Evolutionary conservation across 2,329 filamentous ascomycete genomes (phyloP).

Genomic region (Ophiostoma piceae): DNA sequence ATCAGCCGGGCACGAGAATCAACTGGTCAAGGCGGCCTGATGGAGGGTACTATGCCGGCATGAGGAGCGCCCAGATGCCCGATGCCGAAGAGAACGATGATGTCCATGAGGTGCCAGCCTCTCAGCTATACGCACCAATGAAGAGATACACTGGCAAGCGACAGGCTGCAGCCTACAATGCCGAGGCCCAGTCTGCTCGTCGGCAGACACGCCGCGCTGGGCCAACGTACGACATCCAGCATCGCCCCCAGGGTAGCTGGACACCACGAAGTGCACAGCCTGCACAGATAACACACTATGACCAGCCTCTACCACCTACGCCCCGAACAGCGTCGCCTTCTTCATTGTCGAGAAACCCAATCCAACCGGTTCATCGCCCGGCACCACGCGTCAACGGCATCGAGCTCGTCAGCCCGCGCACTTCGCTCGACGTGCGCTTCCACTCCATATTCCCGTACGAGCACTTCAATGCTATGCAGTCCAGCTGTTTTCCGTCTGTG

Average conservation of each 20-base stretch:
- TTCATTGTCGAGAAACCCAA: not conserved
- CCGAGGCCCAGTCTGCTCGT: not conserved
- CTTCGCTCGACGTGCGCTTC: constrained; percentile 60
- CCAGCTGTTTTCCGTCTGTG: constrained; percentile 64
- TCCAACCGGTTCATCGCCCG: not conserved
- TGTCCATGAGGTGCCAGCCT: not conserved
- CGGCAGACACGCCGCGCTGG: not conserved
- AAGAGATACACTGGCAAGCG: not conserved
- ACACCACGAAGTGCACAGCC: not conserved
- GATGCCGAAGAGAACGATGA: not conserved
- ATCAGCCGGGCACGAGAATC: not conserved
- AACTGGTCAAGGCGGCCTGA: constrained; percentile 18
- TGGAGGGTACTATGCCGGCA: not conserved
- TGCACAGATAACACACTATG: not conserved
- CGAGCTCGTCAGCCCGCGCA: constrained; percentile 37
- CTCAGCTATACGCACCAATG: not conserved
- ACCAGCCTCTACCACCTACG: not conserved
- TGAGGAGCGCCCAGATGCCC: not conserved
- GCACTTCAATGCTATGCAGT: constrained; percentile 77
- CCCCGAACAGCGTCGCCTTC: constrained; percentile 19
- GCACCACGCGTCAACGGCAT: constrained; percentile 32
- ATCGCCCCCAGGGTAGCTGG: not conserved
- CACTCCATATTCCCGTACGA: constrained; percentile 66
- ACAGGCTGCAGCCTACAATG: not conserved
- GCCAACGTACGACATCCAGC: not conserved